A percentile compares a stretch with the other conserved stretches of the same genome.
Evolutionary conservation across 2,329 filamentous ascomycete species (phyloP).

Genomic region (Botrytis fragariae): DNA sequence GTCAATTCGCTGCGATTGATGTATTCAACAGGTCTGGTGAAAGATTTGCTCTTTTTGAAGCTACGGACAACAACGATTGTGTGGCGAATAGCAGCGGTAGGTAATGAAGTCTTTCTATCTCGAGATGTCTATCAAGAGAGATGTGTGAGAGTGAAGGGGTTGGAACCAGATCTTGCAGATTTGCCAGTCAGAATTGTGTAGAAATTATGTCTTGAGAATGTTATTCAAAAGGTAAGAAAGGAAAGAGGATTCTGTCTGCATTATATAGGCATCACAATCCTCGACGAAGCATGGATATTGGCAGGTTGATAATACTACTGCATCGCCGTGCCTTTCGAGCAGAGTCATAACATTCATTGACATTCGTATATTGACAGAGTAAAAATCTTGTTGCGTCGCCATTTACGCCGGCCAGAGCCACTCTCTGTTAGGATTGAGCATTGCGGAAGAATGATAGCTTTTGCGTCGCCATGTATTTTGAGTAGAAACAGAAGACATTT

Average conservation of each 20-base stretch:
- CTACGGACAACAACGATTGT: background rate
- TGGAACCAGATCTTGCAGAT: background rate
- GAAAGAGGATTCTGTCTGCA: background rate
- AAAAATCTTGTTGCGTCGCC: background rate
- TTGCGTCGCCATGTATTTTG: background rate
- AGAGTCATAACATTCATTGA: background rate
- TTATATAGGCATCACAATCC: background rate
- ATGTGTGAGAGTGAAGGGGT: background rate
- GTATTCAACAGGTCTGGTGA: background rate
- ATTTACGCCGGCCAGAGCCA: background rate
- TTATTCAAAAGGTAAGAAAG: background rate
- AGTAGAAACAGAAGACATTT: background rate
- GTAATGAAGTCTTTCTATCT: background rate
- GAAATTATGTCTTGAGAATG: background rate
- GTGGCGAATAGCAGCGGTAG: no score
- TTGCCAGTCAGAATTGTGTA: background rate
- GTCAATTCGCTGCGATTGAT: background rate
- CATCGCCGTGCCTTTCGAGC: background rate
- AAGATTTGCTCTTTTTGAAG: background rate
- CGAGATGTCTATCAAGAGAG: background rate
- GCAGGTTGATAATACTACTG: background rate
- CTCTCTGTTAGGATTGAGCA: background rate
- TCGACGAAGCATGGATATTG: background rate
- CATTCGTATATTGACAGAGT: background rate
- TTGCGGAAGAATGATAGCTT: background rate